Base-by-base conservation (phyloP, 2,329 filamentous ascomycete species). In the Diplodia mutila region DNA sequence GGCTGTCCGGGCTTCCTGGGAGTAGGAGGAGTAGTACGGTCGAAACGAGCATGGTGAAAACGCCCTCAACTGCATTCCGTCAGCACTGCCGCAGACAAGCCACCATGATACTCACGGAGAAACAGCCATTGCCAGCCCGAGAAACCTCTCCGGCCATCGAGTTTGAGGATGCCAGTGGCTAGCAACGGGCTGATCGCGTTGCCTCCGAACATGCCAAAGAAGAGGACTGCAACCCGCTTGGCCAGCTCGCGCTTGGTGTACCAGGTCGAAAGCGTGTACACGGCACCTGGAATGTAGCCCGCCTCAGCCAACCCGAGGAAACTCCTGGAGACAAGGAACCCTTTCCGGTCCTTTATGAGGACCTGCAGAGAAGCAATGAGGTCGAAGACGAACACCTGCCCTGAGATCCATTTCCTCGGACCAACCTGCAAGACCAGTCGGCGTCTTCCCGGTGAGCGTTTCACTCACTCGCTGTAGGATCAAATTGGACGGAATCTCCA, bases 401-500 rank as follows among this genome's bases (percentile, higher is more conserved):
- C 75, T 0, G 82, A 78, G 7, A 85, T 84, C 83, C 83, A 85
- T 70, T 80, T 82, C 0, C 81, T n/a, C n/a, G n/a, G 70, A 5
- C 74, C 72, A 27, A 75, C 70, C 72, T 72, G 42, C 21, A 23
- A 27, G 7, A 16, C 66, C 49, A 66, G 66, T 23, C n/a, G 12
- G 6, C n/a, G 12, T 49, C 37, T 6, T 25, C 8, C 18, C 32
- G 6, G 42, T 18, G 11, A 52, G 27, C 34, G 25, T 67, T 54
- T 5, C 27, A 54, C 52, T 27, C 49, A 73, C 72, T 3, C 72
- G 69, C 76, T 68, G 84, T 2, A 84, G 72, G 1, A 80, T 73
- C 69, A 86, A 78, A 69, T 86, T 86, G 80, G n/a, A 84, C 0
- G 84, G 84, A 2, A 86, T 85, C 67, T 86, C 83, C 1, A 85